Evolutionary conservation across 805 yeast genomes (phyloP).

Genomic region (Pichia cabralensis): DNA sequence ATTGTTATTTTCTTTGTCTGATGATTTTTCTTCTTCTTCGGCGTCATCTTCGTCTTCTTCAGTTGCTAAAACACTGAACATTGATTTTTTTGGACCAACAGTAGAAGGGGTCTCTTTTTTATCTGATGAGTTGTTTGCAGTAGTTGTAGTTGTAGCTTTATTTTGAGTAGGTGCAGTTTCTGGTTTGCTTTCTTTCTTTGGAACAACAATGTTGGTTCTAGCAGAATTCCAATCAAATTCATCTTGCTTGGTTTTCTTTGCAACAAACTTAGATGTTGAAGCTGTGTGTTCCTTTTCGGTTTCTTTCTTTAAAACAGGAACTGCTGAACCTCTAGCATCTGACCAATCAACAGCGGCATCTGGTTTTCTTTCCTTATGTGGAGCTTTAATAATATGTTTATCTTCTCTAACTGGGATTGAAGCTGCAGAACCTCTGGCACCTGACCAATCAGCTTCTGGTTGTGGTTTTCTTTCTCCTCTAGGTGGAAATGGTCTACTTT

Average conservation of each 20-base stretch:
- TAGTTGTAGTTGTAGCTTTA: constrained; percentile 8
- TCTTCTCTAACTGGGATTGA: constrained; percentile 1
- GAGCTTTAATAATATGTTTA: too few relatives aligned
- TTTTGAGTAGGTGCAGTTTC: background rate
- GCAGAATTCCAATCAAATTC: too few relatives aligned
- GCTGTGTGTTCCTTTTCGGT: too few relatives aligned
- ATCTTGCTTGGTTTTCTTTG: too few relatives aligned
- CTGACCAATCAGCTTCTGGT: constrained; percentile 25
- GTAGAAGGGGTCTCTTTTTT: constrained; percentile 10
- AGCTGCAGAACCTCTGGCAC: constrained; percentile 19
- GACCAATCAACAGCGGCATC: constrained; percentile 53
- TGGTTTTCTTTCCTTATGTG: background rate
- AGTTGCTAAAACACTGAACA: constrained; percentile 38
- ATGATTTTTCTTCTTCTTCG: constrained; percentile 25
- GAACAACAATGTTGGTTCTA: too few relatives aligned
- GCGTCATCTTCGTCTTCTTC: constrained; percentile 44
- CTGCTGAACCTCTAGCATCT: constrained; percentile 30
- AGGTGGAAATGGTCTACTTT: constrained; percentile 24
- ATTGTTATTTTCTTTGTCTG: constrained; percentile 19
- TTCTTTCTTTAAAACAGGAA: too few relatives aligned
- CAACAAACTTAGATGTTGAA: background rate
- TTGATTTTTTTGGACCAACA: constrained; percentile 32
- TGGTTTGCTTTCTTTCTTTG: too few relatives aligned
- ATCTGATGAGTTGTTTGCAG: constrained; percentile 2
- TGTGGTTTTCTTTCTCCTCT: constrained; percentile 11